Evolutionary conservation across 345 rosid species (phyloP), one percentile per base, ranked within the genome.

Genomic region (Combretum micranthum): DNA sequence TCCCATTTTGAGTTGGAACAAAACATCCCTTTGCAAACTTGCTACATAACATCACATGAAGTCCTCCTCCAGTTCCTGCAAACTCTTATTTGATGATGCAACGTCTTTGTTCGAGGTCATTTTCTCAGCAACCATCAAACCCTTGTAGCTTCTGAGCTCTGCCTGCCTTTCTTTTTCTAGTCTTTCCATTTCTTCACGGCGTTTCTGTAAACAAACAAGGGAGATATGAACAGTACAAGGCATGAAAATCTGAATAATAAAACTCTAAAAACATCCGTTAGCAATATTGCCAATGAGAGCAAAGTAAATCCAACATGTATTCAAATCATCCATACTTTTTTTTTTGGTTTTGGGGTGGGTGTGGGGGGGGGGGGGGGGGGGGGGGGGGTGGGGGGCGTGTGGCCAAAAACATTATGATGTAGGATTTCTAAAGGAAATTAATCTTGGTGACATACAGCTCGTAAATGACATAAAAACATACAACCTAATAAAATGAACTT

Each of bases 61-160:
- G 73, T 89, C 99, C 4, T 93, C 99, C 77, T 93, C 99, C 18
- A 93, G 73, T 72, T 93, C 99, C 82, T 89, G 96, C 71, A 93
- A 50, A 19, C 96, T 85, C 77, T 87, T 93, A 83, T 53, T 82
- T 69, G 76, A 77, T 23, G 86, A 74, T 53, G 96, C 97, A 59
- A 89, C 79, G 61, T 93, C 80, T 76, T 93, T 93, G 83, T 93
- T 89, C 15, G 96, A 89, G 56, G 96, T 88, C 97, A 93, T 93
- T 26, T 89, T 93, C 9, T 93, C 97, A 18, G 94, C 61, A 20
- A 93, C 96, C 99, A 93, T 93, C 79, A 93, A 56, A 17, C 94
- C 91, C 67, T 89, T 93, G 88, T 89, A 93, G 87, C 97, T 93
- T 75, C 96, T 77, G 71, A 85, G 60, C 74, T 93, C 97, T 50